Base-by-base conservation (phyloP, 805 yeast species). In the Metschnikowia dekortorum region DNA sequence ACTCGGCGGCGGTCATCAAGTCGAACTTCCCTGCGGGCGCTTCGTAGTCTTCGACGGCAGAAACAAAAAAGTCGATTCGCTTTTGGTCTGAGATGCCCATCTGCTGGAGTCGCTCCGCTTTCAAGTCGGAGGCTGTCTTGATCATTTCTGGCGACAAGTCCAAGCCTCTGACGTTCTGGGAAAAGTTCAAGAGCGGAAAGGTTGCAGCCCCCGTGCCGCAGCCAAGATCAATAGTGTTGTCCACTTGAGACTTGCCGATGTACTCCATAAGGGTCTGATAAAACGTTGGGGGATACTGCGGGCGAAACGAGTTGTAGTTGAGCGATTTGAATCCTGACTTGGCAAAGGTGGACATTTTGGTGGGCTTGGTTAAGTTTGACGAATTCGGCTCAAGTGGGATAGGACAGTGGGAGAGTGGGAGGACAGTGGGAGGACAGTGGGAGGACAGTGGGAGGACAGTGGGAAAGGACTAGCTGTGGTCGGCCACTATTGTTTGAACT, bases 161-260 rank as follows among this genome's bases (percentile, higher is more conserved):
- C 3, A 78, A 60, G 0, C 81, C 81, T 13, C 67, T 58, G 6
- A 76, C 76, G 16, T 64, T 60, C 0, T 71, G 57, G 32, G 76
- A 63, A 16, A 72, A 47, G 37, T 67, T 62, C 28, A 76, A 63
- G 44, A 80, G 58, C 2, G 80, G 80, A 45, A 70, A 65, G 1
- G 78, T 69, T 0, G 80, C 81, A 28, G 74, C 75, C 0, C 83
- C 84, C 0, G 83, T 77, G 0, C 83, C 84, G 55, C 82, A 76
- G 0, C 84, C 84, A 40, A 78, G 57, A 59, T 66, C 69, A 60
- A 67, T 63, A 8, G 82, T 57, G 6, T 53, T 54, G 2, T 50
- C 44, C 4, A 64, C 53, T 53, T 28, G 39, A n/a, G 45, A 9
- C 11, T 57, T 55, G 2, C 65, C 54, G 4, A 61, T 62, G 51